phyloP scores from a whole-genome alignment of 208 protist species.

The Trypanosoma cruzi region DNA sequence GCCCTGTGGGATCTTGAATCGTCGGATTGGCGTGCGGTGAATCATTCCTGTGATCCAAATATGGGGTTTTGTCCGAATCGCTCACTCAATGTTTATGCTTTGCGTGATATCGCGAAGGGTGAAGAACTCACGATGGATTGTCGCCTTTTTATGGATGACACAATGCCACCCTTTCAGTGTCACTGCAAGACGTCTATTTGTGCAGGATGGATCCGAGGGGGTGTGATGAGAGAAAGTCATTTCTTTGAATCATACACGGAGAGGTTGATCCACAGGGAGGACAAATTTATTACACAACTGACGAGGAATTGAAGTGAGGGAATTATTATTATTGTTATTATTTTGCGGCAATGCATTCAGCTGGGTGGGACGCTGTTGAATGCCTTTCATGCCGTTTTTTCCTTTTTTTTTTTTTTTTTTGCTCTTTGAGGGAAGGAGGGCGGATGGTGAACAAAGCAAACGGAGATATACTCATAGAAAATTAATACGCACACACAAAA shows the following conservation, averaged over 20 bases:
- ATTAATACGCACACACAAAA: neutral
- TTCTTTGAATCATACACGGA: neutral
- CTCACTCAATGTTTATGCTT: constrained; percentile 71
- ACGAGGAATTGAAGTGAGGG: neutral
- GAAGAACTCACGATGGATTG: constrained; percentile 93
- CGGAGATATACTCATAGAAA: neutral
- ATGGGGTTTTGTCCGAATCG: constrained; percentile 61
- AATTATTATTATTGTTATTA: no score
- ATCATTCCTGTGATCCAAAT: constrained; percentile 88
- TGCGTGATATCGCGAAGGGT: constrained; percentile 70
- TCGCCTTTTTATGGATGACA: constrained; percentile 79
- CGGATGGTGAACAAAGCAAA: neutral
- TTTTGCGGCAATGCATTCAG: neutral
- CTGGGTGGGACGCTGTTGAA: neutral
- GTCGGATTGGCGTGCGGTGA: constrained; percentile 68
- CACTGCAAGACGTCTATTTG: constrained; percentile 57
- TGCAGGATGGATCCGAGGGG: constrained; percentile 35
- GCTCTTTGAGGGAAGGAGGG: neutral
- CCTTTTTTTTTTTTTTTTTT: constrained; percentile 9
- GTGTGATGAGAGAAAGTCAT: neutral
- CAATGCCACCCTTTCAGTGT: constrained; percentile 77
- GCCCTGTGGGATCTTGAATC: constrained; percentile 80
- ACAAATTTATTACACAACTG: neutral
- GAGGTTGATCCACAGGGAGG: neutral
- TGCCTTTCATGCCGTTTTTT: neutral